phyloP scores from a whole-genome alignment of 176 grass and related monocot genomes.

The Eragrostis curvula region DNA sequence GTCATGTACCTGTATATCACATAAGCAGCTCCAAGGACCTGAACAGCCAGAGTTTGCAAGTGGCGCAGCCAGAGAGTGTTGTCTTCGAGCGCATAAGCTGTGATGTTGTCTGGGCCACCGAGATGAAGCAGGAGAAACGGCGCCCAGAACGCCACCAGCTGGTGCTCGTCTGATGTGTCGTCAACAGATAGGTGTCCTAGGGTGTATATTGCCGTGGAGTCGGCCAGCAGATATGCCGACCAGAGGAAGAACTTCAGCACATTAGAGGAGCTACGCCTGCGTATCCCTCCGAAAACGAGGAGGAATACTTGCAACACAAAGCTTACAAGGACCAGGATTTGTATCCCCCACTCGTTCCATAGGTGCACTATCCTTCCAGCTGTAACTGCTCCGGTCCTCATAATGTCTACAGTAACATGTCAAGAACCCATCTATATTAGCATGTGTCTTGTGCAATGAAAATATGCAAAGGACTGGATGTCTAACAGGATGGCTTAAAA shows the following conservation, averaged over 20 bases:
- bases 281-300: constrained; percentile 24
- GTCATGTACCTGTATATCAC: constrained; percentile 29
- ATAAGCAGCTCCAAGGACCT: constrained; percentile 35
- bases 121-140: constrained; percentile 59
- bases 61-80: constrained; percentile 39
- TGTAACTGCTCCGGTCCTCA: neutral
- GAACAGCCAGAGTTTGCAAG: constrained; percentile 33
- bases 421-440: neutral
- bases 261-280: constrained; percentile 8
- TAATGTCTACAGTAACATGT: constrained; percentile 22
- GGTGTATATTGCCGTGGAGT: constrained; percentile 51
- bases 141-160: constrained; percentile 44
- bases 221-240: constrained; percentile 49
- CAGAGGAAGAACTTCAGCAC: constrained; percentile 45
- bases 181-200: constrained; percentile 46
- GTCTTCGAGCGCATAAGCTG: constrained; percentile 44
- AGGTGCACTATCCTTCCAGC: neutral
- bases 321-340: constrained; percentile 39
- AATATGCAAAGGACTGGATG: neutral
- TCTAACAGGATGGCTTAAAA: neutral
- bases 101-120: constrained; percentile 56
- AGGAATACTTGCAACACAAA: constrained; percentile 29
- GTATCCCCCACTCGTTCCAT: constrained; percentile 35
- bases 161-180: neutral
- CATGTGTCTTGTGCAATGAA: neutral